Base-by-base conservation (phyloP, 2,329 filamentous ascomycete genomes). In the Akanthomyces dipterigenus region DNA sequence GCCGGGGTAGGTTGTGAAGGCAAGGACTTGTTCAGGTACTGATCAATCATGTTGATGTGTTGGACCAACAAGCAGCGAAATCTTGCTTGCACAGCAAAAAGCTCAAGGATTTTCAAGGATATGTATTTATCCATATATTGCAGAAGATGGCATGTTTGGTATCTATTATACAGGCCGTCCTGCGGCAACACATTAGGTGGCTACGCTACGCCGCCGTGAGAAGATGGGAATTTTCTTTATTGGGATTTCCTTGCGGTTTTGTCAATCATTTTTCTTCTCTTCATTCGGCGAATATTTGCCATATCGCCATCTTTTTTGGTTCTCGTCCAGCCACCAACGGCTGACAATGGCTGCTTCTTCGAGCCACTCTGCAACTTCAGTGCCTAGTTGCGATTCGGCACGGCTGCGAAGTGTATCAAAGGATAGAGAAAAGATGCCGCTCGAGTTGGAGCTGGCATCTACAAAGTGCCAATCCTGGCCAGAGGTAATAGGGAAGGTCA, bases 321-420 rank as follows among this genome's bases (percentile, higher is more conserved):
- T 74, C 61, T 74, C 72, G 50, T 73, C 71, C 3, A 73, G 69
- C 65, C 71, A 75, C 71, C 73, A 74, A 20, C 70, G 65, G 4
- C 70, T 69, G 18, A 73, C 63, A 40, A 72, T 70, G 5, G 71
- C 69, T 0, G 69, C 73, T 50, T 72, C 71, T 62, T 75, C 62
- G 18, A 56, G 34, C 62, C 62, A 63, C 12, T 56, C 54, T 3
- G 62, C 62, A n/a, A 57, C 62, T 48, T 60, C 56, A 5, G 34
- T 45, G 31, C 57, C 57, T 11, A 60, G 26, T 5, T 60, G 49
- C 24, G 43, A 16, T 31, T 63, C 22, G 3, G 51, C 54, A 26
- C 53, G 53, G 26, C 22, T 57, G 28, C 51, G 56, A 8, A 63
- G 40, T 18, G 51, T 54, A 40, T 55, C 57, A 54, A 60, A 63